Evolutionary conservation across 73 alveolate species (phyloP).

Genomic region (Tetrahymena thermophila): DNA sequence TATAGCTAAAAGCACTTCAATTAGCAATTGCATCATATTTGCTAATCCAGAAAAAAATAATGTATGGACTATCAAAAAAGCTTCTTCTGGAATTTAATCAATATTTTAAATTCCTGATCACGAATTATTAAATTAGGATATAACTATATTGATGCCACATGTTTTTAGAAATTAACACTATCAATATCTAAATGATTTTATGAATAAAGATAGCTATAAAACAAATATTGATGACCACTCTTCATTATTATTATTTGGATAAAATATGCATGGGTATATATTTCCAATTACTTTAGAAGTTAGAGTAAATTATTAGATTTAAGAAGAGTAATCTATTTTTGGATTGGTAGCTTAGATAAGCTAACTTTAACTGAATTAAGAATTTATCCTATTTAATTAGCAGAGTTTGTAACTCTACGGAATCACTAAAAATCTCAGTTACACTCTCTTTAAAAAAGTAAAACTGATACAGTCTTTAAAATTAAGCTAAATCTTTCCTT

Average conservation of each 20-base stretch:
- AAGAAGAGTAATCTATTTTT: background rate
- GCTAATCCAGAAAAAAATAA: background rate
- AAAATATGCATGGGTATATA: background rate
- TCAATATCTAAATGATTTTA: background rate
- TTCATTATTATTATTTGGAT: background rate
- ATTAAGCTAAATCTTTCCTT: background rate
- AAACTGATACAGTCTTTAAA: background rate
- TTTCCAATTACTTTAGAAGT: background rate
- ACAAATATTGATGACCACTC: background rate
- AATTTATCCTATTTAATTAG: background rate
- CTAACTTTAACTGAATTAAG: background rate
- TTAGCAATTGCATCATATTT: background rate
- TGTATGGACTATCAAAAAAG: background rate
- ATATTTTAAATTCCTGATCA: background rate
- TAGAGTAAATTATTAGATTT: background rate
- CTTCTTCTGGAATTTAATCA: background rate
- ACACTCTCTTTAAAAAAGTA: background rate
- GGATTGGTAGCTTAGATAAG: background rate
- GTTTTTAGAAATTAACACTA: background rate
- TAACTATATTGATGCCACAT: background rate
- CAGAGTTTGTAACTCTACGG: background rate
- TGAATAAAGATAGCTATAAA: background rate
- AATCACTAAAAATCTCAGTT: background rate
- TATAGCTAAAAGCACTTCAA: background rate
- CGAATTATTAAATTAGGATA: background rate